Conservation (phyloP, 176 grass and related monocot genomes). For the Avena eriantha region DNA sequence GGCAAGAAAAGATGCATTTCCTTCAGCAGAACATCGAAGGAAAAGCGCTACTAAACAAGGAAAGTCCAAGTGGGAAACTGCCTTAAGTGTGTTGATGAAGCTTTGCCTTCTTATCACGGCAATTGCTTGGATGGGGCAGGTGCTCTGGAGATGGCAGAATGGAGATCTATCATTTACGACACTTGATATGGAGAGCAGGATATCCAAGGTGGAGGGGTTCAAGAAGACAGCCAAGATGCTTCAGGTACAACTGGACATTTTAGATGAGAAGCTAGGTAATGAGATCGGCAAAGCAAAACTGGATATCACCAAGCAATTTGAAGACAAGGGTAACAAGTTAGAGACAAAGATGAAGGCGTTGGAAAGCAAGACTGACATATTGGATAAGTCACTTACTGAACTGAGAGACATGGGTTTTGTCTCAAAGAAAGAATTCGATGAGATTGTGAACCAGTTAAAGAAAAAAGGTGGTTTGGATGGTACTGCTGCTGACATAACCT, state of each 20-base stretch:
- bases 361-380: constrained; percentile 64
- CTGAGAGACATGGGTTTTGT: constrained; percentile 68
- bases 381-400: constrained; percentile 68
- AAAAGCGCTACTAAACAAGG: constrained; percentile 50
- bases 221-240: constrained; percentile 79
- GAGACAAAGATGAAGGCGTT: constrained; percentile 65
- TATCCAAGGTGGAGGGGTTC: constrained; percentile 72
- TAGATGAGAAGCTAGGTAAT: constrained; percentile 80
- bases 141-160: constrained; percentile 63
- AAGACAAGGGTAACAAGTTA: constrained; percentile 63
- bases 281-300: constrained; percentile 61
- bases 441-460: constrained; percentile 62
- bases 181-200: constrained; percentile 57
- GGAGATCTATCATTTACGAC: constrained; percentile 47
- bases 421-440: constrained; percentile 81
- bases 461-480: constrained; percentile 58
- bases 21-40: constrained; percentile 50
- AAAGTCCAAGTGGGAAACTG: constrained; percentile 57
- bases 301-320: constrained; percentile 60
- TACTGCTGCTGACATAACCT: constrained; percentile 45
- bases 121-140: constrained; percentile 59
- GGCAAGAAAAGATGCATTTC: constrained; percentile 46
- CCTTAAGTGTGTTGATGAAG: constrained; percentile 57
- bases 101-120: constrained; percentile 58
- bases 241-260: constrained; percentile 85